Base-by-base conservation (phyloP, 2,329 filamentous ascomycete species). In the Colletotrichum chrysophilum region DNA sequence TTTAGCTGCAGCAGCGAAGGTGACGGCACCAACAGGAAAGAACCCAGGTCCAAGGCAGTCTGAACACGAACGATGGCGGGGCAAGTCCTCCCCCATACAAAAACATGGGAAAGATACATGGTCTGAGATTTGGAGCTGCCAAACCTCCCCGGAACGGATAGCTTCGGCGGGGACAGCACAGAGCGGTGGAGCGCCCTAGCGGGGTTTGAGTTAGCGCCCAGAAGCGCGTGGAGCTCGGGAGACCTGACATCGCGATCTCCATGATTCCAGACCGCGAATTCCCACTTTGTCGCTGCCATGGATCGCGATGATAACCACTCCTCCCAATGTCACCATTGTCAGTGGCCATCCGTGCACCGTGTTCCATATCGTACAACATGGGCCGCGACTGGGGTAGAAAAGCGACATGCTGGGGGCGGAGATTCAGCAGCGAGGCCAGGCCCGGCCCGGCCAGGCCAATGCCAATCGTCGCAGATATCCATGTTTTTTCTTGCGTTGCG, bases 201-300 rank as follows among this genome's bases (percentile, higher is more conserved):
- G 55, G 32, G 21, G 62, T 62, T 72, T 67, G 14, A 30, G 61
- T 48, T 73, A 73, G 73, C 56, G 56, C 38, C 32, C 43, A 18
- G 13, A 26, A 14, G 9, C 43, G 43, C 21, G 70, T 68, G 70
- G 73, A 62, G 38, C 32, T 13, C 43, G 0, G 43, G 43, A 52
- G 43, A 52, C 43, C 43, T 26, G n/a, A 34, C 73, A 75, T 75
- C 73, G 34, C 73, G 73, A 75, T 75, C 69, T 58, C 34, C n/a
- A 62, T 64, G 70, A 55, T 43, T 73, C 73, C 69, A 75, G 73
- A 73, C 69, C 73, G 36, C 26, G 64, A 36, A 28, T 67, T 67
- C 26, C 69, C 62, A 64, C 60, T 72, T 18, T 55, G 14, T 26
- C 10, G 10, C 34, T 24, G 55, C 43, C 24, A 34, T 18, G 58